Conservation (phyloP, 768 basidiomycete species). For the Mycena belliarum region DNA sequence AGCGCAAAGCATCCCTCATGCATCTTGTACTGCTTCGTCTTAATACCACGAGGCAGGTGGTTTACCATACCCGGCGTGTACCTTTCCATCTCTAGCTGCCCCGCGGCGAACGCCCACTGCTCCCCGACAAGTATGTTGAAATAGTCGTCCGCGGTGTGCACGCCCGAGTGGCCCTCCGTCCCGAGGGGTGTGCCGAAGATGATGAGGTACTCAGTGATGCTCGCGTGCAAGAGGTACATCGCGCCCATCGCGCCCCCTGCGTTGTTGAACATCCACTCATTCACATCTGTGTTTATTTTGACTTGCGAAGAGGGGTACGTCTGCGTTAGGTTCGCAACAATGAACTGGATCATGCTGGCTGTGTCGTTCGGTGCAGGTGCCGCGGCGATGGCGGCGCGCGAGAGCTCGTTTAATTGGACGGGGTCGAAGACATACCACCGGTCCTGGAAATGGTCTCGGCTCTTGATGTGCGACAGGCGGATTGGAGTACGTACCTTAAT, state of each 20-base stretch:
- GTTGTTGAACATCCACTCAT: slow-evolving; percentile 95
- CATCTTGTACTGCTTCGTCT: slow-evolving; percentile 99
- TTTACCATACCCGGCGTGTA: slow-evolving; percentile 87
- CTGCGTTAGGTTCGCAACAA: slow-evolving; percentile 73
- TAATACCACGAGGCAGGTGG: slow-evolving; percentile 74
- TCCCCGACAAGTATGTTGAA: slow-evolving; percentile 94
- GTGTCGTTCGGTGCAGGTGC: slow-evolving; percentile 50
- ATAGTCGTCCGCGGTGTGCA: slow-evolving; percentile 97
- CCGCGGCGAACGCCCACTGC: slow-evolving; percentile 92
- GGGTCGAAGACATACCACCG: slow-evolving; percentile 57
- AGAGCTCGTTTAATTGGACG: slow-evolving; percentile 65
- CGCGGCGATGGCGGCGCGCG: slow-evolving; percentile 63
- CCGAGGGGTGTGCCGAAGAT: slow-evolving; percentile 96
- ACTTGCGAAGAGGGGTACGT: slow-evolving; percentile 64
- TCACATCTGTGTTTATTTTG: slow-evolving; percentile 57
- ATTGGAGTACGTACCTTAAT: not conserved
- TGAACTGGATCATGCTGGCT: slow-evolving; percentile 74
- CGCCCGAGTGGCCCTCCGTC: slow-evolving; percentile 92
- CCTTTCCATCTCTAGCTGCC: slow-evolving; percentile 79
- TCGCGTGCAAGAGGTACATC: slow-evolving; percentile 97
- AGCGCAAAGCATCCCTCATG: slow-evolving; percentile 93
- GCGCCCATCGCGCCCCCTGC: slow-evolving; percentile 98
- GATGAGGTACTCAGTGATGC: slow-evolving; percentile 94
- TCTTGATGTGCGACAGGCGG: not conserved
- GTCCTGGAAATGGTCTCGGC: slow-evolving; percentile 8